Percentiles rank a stretch among this genome's conserved stretches.
phyloP scores from a whole-genome alignment of 2,329 filamentous ascomycete species.

The Colletotrichum higginsianum region DNA sequence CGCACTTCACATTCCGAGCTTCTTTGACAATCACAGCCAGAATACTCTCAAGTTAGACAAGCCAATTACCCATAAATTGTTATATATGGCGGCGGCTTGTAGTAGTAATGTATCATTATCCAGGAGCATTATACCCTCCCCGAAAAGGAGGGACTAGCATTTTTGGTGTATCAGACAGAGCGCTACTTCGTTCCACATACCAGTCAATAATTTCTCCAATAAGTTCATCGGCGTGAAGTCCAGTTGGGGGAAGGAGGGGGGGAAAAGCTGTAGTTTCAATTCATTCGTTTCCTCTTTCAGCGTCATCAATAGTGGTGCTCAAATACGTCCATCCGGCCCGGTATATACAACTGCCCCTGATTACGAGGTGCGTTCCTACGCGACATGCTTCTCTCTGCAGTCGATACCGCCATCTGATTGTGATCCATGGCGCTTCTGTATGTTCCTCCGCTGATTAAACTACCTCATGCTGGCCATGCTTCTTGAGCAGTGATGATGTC shows the following conservation, averaged over 20 bases:
- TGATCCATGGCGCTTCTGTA: conserved; percentile 14
- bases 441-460: conserved; percentile 34
- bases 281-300: conserved; percentile 26
- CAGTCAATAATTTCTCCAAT: not conserved
- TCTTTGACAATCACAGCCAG: not conserved
- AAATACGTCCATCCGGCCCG: conserved; percentile 24
- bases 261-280: conserved; percentile 3
- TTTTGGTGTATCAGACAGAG: not conserved
- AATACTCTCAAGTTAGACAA: not conserved
- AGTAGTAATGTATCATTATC: conserved; percentile 19
- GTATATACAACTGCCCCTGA: conserved; percentile 30
- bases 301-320: conserved; percentile 17
- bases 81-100: not conserved
- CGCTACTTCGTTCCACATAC: not conserved
- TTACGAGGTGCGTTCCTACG: conserved; percentile 12
- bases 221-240: not conserved
- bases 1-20: not conserved
- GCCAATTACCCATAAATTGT: not conserved
- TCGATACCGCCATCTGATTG: not conserved
- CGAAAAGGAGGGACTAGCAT: not conserved
- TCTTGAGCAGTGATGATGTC: conserved; percentile 30
- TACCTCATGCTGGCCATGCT: conserved; percentile 26
- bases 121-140: not conserved
- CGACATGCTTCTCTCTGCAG: not conserved
- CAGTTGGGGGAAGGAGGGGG: not conserved